A percentile compares a stretch with the other conserved stretches of the same genome.
These are phyloP conservation scores for Ophiostoma fasciatum DNA, from an alignment of 2,329 filamentous ascomycete genomes.

Conservation along the genomic window DNA sequence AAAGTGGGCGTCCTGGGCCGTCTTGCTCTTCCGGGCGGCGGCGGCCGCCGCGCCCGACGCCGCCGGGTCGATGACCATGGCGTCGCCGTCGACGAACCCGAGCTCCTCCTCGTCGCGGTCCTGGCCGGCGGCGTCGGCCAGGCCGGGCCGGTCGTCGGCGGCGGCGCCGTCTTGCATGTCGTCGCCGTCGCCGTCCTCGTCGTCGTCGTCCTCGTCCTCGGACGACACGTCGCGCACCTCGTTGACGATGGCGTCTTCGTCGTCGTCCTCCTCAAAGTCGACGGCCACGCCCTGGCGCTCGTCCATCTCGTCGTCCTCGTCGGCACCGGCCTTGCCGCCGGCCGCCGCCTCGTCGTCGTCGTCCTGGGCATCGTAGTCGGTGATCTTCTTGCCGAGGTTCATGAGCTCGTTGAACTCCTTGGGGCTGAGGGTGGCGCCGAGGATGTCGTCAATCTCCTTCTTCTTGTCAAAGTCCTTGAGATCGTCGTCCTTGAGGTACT, in stretches of 20 bases:
- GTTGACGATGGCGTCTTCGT: slow-evolving; percentile 62
- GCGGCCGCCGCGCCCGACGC: slow-evolving; percentile 39
- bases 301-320: slow-evolving; percentile 65
- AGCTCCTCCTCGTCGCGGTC: slow-evolving; percentile 35
- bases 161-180: slow-evolving; percentile 40
- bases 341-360: slow-evolving; percentile 77
- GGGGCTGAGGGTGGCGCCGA: slow-evolving; percentile 66
- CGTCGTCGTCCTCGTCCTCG: slow-evolving; percentile 60
- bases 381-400: slow-evolving; percentile 96
- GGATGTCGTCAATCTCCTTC: slow-evolving; percentile 86
- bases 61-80: slow-evolving; percentile 59
- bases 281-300: slow-evolving; percentile 94
- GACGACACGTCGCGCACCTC: slow-evolving; percentile 83
- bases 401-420: slow-evolving; percentile 96
- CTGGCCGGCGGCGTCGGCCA: slow-evolving; percentile 31
- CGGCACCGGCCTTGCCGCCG: slow-evolving; percentile 31
- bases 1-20: slow-evolving; percentile 40
- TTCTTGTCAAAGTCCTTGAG: slow-evolving; percentile 98
- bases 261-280: slow-evolving; percentile 86
- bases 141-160: slow-evolving; percentile 40
- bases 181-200: slow-evolving; percentile 49
- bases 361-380: slow-evolving; percentile 92
- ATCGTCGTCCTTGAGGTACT: slow-evolving; percentile 87
- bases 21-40: slow-evolving; percentile 29
- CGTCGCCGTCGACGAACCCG: slow-evolving; percentile 46